Evolutionary conservation across 768 basidiomycete genomes (phyloP), one percentile per base, ranked within the genome.

Genomic region (Dioszegia hungarica): DNA sequence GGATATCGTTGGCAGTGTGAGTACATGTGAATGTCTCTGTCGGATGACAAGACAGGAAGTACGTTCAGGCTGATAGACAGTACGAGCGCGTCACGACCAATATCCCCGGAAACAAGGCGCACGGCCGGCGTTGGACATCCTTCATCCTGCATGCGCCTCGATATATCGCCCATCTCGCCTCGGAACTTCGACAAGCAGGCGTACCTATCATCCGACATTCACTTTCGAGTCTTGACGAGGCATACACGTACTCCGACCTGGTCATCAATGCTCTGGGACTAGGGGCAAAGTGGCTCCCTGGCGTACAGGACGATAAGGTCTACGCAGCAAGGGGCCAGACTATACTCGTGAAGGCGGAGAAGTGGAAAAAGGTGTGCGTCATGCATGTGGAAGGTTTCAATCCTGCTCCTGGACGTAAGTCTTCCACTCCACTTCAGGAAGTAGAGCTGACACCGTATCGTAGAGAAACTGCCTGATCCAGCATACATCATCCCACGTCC

Each of bases 261-360:
- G 75, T 85, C 14, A 73, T 86, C 55, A 86, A 85, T 51, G 83
- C 84, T 5, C 79, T 81, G 0, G 80, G 81, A 10, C 78, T 86
- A 8, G 84, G 83, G 3, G 84, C 90, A 9, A 80, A 83, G 47
- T 84, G 83, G 29, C 79, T 94, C 39, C 82, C 87, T 12, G 91
- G 90, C 5, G 84, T 93, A 2, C 85, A 91, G 67, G 92, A 95
- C 73, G 79, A 80, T 56, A 78, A 77, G 22, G 77, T 91, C 22
- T 84, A 83, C 69, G 89, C 91, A 0, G 82, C 91, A 61, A 81
- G 90, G 40, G 91, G 91, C 8, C 92, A 94, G 77, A 86, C 88
- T 0, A 84, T 92, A 9, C 73, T 91, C 17, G 79, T 93, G 20
- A 75, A 82, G 36, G 87, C 88, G 8, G 12, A 2, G 84, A 86